Percentiles rank a stretch among this genome's conserved stretches.
These are phyloP conservation scores for Telfairia occidentalis DNA, from an alignment of 331 rosid species.

Conservation along the genomic window DNA sequence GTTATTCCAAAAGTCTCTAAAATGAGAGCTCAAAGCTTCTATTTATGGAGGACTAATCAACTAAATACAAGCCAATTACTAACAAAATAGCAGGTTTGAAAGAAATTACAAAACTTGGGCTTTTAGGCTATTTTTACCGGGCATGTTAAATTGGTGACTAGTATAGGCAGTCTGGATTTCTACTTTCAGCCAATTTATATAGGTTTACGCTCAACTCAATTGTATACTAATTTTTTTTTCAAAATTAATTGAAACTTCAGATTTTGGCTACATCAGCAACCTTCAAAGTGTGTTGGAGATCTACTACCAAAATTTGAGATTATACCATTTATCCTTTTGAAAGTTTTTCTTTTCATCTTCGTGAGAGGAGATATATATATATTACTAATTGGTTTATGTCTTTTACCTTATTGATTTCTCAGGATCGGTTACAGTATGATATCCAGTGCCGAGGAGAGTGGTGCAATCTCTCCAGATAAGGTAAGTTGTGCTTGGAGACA, in stretches of 20 bases:
- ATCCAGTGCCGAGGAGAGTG: slow-evolving; percentile 64
- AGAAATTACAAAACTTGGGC: background rate
- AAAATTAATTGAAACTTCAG: background rate
- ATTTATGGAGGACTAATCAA: background rate
- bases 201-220: background rate
- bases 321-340: background rate
- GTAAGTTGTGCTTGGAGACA: slow-evolving; percentile 22
- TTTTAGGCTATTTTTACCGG: background rate
- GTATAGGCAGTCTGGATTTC: background rate
- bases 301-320: background rate
- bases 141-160: background rate
- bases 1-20: background rate
- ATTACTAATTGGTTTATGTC: slow-evolving; percentile 9
- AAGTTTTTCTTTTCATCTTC: background rate
- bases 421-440: slow-evolving; percentile 92
- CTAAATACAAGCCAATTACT: background rate
- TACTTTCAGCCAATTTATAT: background rate
- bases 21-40: background rate
- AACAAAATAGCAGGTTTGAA: background rate
- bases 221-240: background rate
- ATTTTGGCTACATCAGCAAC: background rate
- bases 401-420: slow-evolving; percentile 19
- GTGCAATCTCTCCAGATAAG: slow-evolving; percentile 69
- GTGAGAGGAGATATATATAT: slow-evolving; percentile 5
- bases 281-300: background rate